These are phyloP conservation scores for Hygrocybe coccinea DNA, from an alignment of 768 basidiomycete genomes.

Conservation along the genomic window DNA sequence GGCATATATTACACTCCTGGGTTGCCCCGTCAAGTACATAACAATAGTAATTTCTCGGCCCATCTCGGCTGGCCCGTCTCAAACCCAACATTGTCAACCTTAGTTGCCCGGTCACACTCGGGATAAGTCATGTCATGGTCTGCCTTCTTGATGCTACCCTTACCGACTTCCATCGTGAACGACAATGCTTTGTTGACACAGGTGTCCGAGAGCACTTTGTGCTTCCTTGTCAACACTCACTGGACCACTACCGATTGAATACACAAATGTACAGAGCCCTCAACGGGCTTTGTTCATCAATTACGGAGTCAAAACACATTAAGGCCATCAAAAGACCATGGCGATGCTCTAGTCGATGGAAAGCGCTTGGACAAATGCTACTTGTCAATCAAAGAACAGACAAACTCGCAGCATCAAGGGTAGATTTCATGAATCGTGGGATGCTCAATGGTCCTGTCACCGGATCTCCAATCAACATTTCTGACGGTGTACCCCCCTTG, in stretches of 20 bases:
- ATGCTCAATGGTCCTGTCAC: constrained; percentile 10
- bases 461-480: neutral
- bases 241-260: constrained; percentile 11
- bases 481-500: neutral
- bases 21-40: too few species aligned
- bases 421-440: constrained; percentile 14
- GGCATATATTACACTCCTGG: too few species aligned
- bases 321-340: constrained; percentile 24
- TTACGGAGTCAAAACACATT: constrained; percentile 23
- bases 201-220: neutral
- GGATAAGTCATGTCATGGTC: too few species aligned
- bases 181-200: constrained; percentile 11
- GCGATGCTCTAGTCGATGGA: constrained; percentile 16
- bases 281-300: constrained; percentile 22
- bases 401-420: constrained; percentile 17
- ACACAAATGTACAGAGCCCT: constrained; percentile 19
- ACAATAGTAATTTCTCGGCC: too few species aligned
- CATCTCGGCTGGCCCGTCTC: too few species aligned
- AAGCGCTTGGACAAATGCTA: constrained; percentile 3
- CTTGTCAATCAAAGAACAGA: constrained; percentile 17
- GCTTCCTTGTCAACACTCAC: neutral
- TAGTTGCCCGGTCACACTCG: too few species aligned
- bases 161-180: constrained; percentile 9
- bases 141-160: constrained; percentile 3
- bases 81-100: too few species aligned